Percentiles rank a stretch among this genome's conserved stretches.
These are phyloP conservation scores for Aphanomyces euteiches DNA, from an alignment of 352 stramenopile genomes.

Conservation along the genomic window DNA sequence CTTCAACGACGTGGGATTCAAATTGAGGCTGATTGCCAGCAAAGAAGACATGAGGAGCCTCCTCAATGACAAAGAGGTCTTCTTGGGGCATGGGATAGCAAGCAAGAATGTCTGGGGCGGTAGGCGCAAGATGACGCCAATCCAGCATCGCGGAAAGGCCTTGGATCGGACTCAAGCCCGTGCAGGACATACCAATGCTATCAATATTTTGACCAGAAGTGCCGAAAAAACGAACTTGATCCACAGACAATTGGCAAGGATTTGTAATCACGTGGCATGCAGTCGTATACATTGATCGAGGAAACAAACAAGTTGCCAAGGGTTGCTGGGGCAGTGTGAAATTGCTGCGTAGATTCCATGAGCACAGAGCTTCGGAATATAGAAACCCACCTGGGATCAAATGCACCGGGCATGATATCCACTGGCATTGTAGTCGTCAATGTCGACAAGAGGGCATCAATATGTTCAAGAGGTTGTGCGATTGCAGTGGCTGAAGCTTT, in stretches of 20 bases:
- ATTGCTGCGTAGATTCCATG: constrained; percentile 39
- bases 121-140: constrained; percentile 91
- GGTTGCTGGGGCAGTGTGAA: constrained; percentile 91
- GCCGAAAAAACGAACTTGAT: constrained; percentile 67
- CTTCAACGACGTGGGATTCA: constrained; percentile 64
- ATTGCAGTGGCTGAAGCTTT: constrained; percentile 8
- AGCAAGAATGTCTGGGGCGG: constrained; percentile 87
- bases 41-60: constrained; percentile 89
- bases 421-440: constrained; percentile 81
- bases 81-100: constrained; percentile 88
- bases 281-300: constrained; percentile 68
- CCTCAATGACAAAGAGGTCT: constrained; percentile 91
- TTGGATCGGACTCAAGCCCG: constrained; percentile 41
- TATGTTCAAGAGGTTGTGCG: constrained; percentile 50
- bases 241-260: constrained; percentile 83
- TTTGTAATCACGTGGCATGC: constrained; percentile 89
- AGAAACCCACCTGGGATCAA: constrained; percentile 73
- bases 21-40: constrained; percentile 88
- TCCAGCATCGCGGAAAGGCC: constrained; percentile 70
- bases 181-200: constrained; percentile 75
- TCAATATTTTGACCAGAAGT: constrained; percentile 83
- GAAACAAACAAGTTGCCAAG: constrained; percentile 92
- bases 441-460: constrained; percentile 68
- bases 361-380: constrained; percentile 30
- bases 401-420: constrained; percentile 86